These are phyloP conservation scores for Auricularia sp. DNA, from an alignment of 768 basidiomycete species.

Conservation along the genomic window DNA sequence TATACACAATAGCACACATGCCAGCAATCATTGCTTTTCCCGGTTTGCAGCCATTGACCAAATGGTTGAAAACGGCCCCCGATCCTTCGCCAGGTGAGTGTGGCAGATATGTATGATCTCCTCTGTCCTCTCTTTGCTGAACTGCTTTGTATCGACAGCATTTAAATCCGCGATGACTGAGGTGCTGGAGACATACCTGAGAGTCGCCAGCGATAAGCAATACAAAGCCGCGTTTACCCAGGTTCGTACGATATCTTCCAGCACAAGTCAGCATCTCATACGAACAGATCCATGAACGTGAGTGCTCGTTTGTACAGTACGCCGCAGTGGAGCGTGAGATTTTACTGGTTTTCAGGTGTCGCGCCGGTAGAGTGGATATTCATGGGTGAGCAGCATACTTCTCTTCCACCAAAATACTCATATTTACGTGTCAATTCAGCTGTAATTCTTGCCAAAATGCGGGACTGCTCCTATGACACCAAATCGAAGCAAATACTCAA, in stretches of 20 bases:
- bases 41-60: background rate
- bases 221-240: conserved; percentile 18
- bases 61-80: background rate
- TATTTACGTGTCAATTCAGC: conserved; percentile 29
- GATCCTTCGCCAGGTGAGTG: background rate
- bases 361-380: conserved; percentile 74
- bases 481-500: conserved; percentile 45
- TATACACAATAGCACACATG: background rate
- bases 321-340: no score
- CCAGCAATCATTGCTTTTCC: background rate
- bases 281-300: conserved; percentile 38
- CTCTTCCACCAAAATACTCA: no score
- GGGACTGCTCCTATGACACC: conserved; percentile 31
- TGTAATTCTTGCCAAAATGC: conserved; percentile 51
- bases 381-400: conserved; percentile 38
- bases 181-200: conserved; percentile 33
- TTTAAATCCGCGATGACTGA: conserved; percentile 48
- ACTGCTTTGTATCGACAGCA: background rate
- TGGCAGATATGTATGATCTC: background rate
- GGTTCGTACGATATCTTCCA: conserved; percentile 26
- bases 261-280: no score
- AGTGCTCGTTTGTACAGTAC: no score
- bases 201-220: conserved; percentile 12
- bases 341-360: conserved; percentile 18
- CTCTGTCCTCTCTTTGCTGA: no score